phyloP scores from a whole-genome alignment of 176 grass and related monocot genomes.

The Poa pratensis region DNA sequence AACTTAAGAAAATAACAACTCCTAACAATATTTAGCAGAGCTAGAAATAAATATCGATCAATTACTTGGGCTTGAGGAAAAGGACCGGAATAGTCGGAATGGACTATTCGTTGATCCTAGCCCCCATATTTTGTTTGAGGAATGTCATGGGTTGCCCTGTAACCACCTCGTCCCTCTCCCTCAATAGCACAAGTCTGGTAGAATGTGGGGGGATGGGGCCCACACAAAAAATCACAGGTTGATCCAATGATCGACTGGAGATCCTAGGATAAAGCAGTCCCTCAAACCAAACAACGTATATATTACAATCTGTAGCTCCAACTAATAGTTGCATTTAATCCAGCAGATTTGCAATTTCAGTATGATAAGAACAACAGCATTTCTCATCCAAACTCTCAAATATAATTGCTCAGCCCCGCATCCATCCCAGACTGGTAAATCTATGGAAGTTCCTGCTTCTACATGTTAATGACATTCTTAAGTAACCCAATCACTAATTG shows the following conservation, averaged over 20 bases:
- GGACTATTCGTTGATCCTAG: neutral
- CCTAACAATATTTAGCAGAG: neutral
- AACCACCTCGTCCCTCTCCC: neutral
- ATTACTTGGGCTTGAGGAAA: neutral
- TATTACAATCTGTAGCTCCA: neutral
- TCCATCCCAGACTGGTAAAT: conserved; percentile 1
- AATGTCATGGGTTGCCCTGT: neutral
- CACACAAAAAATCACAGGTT: neutral
- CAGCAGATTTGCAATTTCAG: neutral
- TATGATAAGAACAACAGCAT: neutral
- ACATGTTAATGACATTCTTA: conserved; percentile 15
- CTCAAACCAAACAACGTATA: conserved; percentile 1
- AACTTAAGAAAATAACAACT: neutral
- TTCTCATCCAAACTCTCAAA: neutral
- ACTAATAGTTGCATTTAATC: conserved; percentile 33
- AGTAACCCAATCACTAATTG: neutral
- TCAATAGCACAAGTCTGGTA: neutral
- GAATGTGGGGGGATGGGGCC: neutral
- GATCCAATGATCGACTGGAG: neutral
- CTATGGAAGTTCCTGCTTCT: neutral
- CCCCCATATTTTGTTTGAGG: neutral
- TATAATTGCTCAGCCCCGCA: neutral
- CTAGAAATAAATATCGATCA: neutral
- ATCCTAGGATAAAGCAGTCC: neutral
- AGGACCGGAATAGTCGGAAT: neutral